Conservation (phyloP, 2,329 filamentous ascomycete genomes). For the Aspergillus spinulosporus region DNA sequence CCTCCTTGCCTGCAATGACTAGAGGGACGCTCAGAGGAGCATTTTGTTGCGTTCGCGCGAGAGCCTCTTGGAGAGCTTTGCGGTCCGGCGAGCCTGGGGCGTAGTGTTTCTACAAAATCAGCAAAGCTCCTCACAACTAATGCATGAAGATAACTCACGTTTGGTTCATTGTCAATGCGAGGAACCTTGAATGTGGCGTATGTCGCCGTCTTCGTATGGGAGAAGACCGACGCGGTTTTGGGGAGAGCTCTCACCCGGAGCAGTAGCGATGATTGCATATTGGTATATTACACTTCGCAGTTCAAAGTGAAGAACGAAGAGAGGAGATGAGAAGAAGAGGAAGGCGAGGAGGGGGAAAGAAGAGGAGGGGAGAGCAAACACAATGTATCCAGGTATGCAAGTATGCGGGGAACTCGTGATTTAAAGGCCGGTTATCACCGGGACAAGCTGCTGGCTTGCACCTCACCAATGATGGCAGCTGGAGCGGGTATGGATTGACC, state of each 20-base stretch:
- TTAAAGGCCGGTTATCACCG: constrained; percentile 17
- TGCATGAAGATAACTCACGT: constrained; percentile 61
- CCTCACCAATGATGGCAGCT: not conserved
- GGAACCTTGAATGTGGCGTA: constrained; percentile 87
- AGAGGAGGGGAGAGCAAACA: constrained; percentile 17
- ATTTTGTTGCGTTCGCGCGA: constrained; percentile 68
- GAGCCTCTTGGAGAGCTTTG: constrained; percentile 70
- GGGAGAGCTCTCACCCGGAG: constrained; percentile 31
- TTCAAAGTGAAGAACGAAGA: constrained; percentile 1
- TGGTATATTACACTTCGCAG: constrained; percentile 12
- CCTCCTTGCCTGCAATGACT: constrained; percentile 78
- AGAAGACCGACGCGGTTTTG: constrained; percentile 22
- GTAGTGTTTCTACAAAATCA: constrained; percentile 72
- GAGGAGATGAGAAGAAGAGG: not conserved
- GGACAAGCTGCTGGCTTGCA: not conserved
- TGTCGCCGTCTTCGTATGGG: constrained; percentile 48
- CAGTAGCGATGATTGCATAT: constrained; percentile 33
- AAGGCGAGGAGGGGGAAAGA: not conserved
- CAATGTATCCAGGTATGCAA: constrained; percentile 1
- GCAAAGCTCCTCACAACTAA: not conserved
- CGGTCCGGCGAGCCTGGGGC: constrained; percentile 78
- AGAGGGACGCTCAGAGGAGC: constrained; percentile 77
- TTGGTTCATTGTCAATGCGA: constrained; percentile 88
- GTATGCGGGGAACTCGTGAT: constrained; percentile 30
- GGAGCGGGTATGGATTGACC: not conserved